A percentile compares a stretch with the other conserved stretches of the same genome.
These are phyloP conservation scores for Arabidopsis thaliana DNA, from an alignment of 345 rosid genomes.

Conservation along the genomic window DNA sequence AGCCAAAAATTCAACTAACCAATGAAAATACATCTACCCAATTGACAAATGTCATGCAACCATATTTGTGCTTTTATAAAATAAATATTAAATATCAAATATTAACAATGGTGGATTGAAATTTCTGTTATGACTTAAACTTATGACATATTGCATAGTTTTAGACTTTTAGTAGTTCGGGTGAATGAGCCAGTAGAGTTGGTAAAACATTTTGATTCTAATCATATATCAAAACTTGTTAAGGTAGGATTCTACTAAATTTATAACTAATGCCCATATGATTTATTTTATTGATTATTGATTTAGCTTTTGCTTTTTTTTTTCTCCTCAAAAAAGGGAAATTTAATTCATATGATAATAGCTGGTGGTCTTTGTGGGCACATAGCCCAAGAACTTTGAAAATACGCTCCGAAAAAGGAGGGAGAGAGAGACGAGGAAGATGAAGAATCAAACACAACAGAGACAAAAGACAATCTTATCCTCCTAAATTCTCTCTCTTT, in stretches of 20 bases:
- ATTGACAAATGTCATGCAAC: neutral
- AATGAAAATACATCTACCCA: slow-evolving; percentile 3
- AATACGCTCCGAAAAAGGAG: slow-evolving; percentile 35
- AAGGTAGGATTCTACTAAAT: neutral
- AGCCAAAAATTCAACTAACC: slow-evolving; percentile 14
- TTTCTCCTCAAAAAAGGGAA: no score
- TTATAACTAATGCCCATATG: neutral
- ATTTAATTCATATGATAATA: no score
- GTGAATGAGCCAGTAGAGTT: slow-evolving; percentile 9
- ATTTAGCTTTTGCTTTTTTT: no score
- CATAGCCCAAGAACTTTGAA: slow-evolving; percentile 40
- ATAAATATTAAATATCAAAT: no score
- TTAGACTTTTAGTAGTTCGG: neutral
- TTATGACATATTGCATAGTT: no score
- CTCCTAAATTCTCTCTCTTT: neutral
- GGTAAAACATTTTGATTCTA: neutral
- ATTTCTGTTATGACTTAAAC: no score
- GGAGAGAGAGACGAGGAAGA: slow-evolving; percentile 35
- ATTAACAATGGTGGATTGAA: no score
- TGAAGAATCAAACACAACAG: slow-evolving; percentile 33
- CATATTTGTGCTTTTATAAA: neutral
- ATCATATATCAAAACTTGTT: neutral
- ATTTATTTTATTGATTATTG: no score
- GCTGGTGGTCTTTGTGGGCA: slow-evolving; percentile 13
- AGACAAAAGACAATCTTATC: slow-evolving; percentile 14